Percentiles rank a stretch among this genome's conserved stretches.
Evolutionary conservation across 495 filamentous ascomycete species (phyloP).

Genomic region (Penicillium longicatenatum): DNA sequence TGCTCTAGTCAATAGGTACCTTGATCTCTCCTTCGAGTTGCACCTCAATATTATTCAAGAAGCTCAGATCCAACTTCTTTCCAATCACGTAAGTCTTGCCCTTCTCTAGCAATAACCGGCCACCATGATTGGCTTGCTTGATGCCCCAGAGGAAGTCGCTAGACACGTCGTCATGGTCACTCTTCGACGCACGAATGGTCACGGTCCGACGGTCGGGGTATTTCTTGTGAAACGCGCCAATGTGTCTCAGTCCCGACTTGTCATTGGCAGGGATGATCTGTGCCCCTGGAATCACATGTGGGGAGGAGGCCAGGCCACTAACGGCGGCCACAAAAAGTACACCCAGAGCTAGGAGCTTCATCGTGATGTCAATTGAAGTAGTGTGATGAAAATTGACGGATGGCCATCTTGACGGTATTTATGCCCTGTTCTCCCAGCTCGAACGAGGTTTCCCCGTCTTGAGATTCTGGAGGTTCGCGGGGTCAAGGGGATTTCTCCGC

Average conservation of each 20-base stretch:
- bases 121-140: slow-evolving; percentile 55
- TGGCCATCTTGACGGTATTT: not conserved
- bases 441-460: not conserved
- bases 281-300: slow-evolving; percentile 29
- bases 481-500: slow-evolving; percentile 33
- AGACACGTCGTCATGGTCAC: slow-evolving; percentile 56
- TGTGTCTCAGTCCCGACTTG: slow-evolving; percentile 15
- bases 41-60: slow-evolving; percentile 57
- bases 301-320: slow-evolving; percentile 14
- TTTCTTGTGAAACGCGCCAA: slow-evolving; percentile 35
- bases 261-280: slow-evolving; percentile 32
- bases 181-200: slow-evolving; percentile 51
- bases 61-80: slow-evolving; percentile 57
- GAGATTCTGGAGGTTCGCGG: not conserved
- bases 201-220: slow-evolving; percentile 44
- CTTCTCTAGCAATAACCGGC: slow-evolving; percentile 51
- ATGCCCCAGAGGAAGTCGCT: slow-evolving; percentile 54
- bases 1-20: slow-evolving; percentile 18
- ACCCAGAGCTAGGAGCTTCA: not conserved
- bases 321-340: slow-evolving; percentile 28
- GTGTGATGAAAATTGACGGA: not conserved
- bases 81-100: slow-evolving; percentile 56
- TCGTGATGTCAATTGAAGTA: not conserved
- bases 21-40: slow-evolving; percentile 58
- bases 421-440: not conserved